A percentile compares a stretch with the other conserved stretches of the same genome.
Evolutionary conservation across 352 stramenopile species (phyloP).

Genomic region (Phytophthora sp.): DNA sequence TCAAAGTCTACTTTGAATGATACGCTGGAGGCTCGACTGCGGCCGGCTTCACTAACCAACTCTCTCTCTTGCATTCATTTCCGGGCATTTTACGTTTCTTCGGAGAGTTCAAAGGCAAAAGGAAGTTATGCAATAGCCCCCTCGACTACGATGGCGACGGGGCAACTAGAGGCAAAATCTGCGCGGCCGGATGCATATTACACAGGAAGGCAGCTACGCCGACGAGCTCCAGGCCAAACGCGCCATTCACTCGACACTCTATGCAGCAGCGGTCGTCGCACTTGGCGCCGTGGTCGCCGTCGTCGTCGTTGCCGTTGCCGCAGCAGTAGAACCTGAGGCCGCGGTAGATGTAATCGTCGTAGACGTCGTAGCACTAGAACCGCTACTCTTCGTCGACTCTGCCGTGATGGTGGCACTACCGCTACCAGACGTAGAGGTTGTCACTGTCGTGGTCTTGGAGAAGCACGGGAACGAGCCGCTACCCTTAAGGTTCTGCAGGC

Average conservation of each 20-base stretch:
- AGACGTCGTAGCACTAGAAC: constrained; percentile 27
- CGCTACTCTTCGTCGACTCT: constrained; percentile 25
- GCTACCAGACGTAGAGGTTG: constrained; percentile 34
- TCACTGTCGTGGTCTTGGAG: constrained; percentile 39
- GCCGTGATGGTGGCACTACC: constrained; percentile 30
- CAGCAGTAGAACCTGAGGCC: constrained; percentile 16
- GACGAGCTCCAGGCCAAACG: constrained; percentile 18
- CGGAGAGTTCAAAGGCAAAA: constrained; percentile 23
- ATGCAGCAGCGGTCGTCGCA: constrained; percentile 31
- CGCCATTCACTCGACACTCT: constrained; percentile 18
- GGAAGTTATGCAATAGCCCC: constrained; percentile 21
- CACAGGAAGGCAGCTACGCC: constrained; percentile 26
- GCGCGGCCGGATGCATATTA: constrained; percentile 32
- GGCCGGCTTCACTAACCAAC: constrained; percentile 5
- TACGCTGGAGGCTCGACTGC: neutral
- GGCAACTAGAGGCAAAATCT: constrained; percentile 30
- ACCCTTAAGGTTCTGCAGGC: constrained; percentile 67
- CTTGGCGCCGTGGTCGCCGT: constrained; percentile 20
- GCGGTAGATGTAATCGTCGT: constrained; percentile 26
- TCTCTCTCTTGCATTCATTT: constrained; percentile 12
- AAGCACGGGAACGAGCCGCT: constrained; percentile 81
- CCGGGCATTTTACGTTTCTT: constrained; percentile 36
- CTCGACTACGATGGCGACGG: neutral
- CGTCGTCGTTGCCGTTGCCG: constrained; percentile 8
- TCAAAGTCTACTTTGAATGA: neutral